Evolutionary conservation across 306 rosid species (phyloP).

Genomic region (Sesbania bispinosa): DNA sequence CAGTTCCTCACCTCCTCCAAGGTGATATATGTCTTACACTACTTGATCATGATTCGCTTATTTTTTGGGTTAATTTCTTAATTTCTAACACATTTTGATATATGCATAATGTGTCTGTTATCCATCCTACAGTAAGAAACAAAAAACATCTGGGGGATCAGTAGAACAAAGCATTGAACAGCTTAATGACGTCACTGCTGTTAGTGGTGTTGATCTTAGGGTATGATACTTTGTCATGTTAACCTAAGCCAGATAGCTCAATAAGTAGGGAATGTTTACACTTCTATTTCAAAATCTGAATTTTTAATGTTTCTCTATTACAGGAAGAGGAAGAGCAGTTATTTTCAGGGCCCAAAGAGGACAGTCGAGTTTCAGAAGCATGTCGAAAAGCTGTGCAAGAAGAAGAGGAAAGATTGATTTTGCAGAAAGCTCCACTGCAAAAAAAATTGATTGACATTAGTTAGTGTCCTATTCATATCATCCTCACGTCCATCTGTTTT

Average conservation of each 20-base stretch:
- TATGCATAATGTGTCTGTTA: slow-evolving; percentile 21
- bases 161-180: slow-evolving; percentile 84
- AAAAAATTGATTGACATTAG: slow-evolving; percentile 67
- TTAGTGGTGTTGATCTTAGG: slow-evolving; percentile 93
- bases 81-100: slow-evolving; percentile 4
- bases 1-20: slow-evolving; percentile 73
- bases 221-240: slow-evolving; percentile 37
- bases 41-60: background rate
- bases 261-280: background rate
- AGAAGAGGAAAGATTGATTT: slow-evolving; percentile 75
- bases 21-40: slow-evolving; percentile 39
- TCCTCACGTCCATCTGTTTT: slow-evolving; percentile 5
- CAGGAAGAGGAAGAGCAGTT: slow-evolving; percentile 93
- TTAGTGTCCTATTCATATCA: slow-evolving; percentile 28
- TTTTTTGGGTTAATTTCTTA: background rate
- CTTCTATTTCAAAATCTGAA: background rate
- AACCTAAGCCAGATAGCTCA: background rate
- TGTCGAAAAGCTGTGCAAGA: slow-evolving; percentile 77
- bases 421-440: slow-evolving; percentile 72
- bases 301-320: background rate
- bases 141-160: slow-evolving; percentile 67
- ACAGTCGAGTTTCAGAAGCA: slow-evolving; percentile 76
- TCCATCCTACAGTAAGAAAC: slow-evolving; percentile 63
- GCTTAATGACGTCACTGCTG: slow-evolving; percentile 88
- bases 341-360: slow-evolving; percentile 75